A percentile compares a stretch with the other conserved stretches of the same genome.
Conservation (phyloP, 441 rosid species). For the Biscutella auriculata region DNA sequence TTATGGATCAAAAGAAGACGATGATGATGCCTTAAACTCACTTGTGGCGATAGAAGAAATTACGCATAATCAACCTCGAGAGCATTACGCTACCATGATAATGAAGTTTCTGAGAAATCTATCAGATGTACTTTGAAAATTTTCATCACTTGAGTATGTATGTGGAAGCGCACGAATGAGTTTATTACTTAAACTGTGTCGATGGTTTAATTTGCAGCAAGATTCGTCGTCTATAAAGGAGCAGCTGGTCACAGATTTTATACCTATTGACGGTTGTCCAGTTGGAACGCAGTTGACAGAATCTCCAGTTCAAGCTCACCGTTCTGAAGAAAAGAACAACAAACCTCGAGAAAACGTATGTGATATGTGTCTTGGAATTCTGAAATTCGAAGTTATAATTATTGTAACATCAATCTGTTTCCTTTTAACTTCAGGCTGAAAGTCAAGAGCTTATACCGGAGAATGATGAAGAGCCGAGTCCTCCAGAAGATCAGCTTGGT, state of each 20-base stretch:
- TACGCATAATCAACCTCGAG: constrained; percentile 46
- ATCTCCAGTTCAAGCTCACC: constrained; percentile 30
- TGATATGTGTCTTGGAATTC: background rate
- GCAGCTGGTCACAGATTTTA: constrained; percentile 52
- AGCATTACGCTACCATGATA: constrained; percentile 45
- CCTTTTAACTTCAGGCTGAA: constrained; percentile 27
- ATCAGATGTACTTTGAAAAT: constrained; percentile 35
- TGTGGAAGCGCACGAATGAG: constrained; percentile 3
- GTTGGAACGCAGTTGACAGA: constrained; percentile 49
- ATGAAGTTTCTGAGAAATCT: constrained; percentile 46
- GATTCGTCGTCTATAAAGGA: constrained; percentile 31
- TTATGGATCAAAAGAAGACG: constrained; percentile 74
- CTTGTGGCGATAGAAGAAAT: constrained; percentile 45
- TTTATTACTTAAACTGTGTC: constrained; percentile 15
- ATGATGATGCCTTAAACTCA: constrained; percentile 45
- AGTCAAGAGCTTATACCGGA: constrained; percentile 29
- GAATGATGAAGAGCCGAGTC: constrained; percentile 28
- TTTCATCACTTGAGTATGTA: background rate
- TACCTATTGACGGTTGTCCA: constrained; percentile 67
- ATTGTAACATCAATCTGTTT: background rate
- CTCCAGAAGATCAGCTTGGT: constrained; percentile 39
- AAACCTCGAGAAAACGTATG: constrained; percentile 20
- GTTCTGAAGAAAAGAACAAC: constrained; percentile 20
- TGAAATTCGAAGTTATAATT: background rate
- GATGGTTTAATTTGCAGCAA: constrained; percentile 29